Evolutionary conservation across 2,329 filamentous ascomycete species (phyloP).

Genomic region (Fusarium nisikadoi): DNA sequence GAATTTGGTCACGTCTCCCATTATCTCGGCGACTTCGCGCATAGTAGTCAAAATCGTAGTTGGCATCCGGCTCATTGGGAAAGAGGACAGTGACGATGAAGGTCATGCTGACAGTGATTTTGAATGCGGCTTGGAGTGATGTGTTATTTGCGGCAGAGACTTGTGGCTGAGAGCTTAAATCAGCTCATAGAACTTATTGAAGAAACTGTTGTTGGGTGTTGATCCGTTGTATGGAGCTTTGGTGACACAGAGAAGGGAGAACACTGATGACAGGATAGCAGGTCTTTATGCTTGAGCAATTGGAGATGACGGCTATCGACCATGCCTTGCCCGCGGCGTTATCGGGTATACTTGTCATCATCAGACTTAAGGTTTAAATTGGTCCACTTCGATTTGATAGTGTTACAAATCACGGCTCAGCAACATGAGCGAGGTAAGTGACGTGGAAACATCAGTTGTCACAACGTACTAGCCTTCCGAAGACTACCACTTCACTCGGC

Average conservation of each 20-base stretch:
- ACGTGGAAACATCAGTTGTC: neutral
- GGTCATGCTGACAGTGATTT: neutral
- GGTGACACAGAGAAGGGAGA: neutral
- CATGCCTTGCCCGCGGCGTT: neutral
- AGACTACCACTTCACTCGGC: too few relatives aligned
- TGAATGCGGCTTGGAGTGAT: neutral
- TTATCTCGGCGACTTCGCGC: neutral
- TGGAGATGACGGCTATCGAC: too few relatives aligned
- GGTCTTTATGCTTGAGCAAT: neutral
- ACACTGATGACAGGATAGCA: fast-evolving
- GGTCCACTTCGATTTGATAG: neutral
- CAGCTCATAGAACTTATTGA: too few relatives aligned
- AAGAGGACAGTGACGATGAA: neutral
- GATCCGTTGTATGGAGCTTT: too few relatives aligned
- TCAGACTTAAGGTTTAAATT: neutral
- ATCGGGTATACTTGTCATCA: neutral
- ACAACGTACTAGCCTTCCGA: neutral
- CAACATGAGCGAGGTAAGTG: neutral
- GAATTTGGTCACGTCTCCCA: neutral
- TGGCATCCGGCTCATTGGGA: neutral
- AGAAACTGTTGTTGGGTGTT: too few relatives aligned
- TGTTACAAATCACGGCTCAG: neutral
- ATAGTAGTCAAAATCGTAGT: neutral
- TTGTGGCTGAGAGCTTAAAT: too few relatives aligned
- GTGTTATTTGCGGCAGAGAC: too few relatives aligned